A percentile compares a stretch with the other conserved stretches of the same genome.
Evolutionary conservation across 2,329 filamentous ascomycete genomes (phyloP).

Genomic region (Aspergillus hortae): DNA sequence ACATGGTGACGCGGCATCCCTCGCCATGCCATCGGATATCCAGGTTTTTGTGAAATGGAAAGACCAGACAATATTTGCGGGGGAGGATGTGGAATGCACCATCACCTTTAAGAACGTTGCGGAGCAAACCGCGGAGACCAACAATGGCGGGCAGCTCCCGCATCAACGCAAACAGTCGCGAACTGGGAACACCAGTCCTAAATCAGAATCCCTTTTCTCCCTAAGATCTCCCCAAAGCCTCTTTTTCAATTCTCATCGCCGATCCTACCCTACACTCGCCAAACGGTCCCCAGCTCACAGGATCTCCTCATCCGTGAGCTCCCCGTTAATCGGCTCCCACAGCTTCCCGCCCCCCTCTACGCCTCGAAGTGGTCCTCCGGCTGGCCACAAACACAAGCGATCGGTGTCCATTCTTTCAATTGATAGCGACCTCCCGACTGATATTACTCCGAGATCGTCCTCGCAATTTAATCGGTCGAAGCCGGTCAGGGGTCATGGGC

Average conservation of each 20-base stretch:
- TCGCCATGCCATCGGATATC: constrained; percentile 65
- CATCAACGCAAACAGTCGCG: constrained; percentile 39
- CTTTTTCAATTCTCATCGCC: constrained; percentile 33
- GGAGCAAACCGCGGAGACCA: constrained; percentile 35
- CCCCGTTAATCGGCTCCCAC: constrained; percentile 35
- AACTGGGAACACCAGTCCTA: constrained; percentile 27
- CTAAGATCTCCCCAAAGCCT: constrained; percentile 36
- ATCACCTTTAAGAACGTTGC: constrained; percentile 92
- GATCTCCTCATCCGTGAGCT: constrained; percentile 38
- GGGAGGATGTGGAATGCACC: constrained; percentile 90
- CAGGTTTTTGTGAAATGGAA: constrained; percentile 95
- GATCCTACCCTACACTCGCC: constrained; percentile 33
- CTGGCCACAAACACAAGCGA: constrained; percentile 63
- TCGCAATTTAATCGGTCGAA: constrained; percentile 45
- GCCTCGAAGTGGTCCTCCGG: constrained; percentile 28
- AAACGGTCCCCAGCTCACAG: constrained; percentile 36
- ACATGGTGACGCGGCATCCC: constrained; percentile 29
- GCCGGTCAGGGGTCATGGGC: constrained; percentile 63
- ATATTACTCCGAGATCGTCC: constrained; percentile 28
- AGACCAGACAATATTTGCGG: constrained; percentile 90
- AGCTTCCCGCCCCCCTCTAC: constrained; percentile 40
- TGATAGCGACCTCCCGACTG: constrained; percentile 47
- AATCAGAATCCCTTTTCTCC: constrained; percentile 37
- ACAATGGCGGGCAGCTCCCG: constrained; percentile 23
- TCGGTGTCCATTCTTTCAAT: constrained; percentile 82